Conservation (phyloP, 2,329 filamentous ascomycete genomes). For the Monosporascus sp. region DNA sequence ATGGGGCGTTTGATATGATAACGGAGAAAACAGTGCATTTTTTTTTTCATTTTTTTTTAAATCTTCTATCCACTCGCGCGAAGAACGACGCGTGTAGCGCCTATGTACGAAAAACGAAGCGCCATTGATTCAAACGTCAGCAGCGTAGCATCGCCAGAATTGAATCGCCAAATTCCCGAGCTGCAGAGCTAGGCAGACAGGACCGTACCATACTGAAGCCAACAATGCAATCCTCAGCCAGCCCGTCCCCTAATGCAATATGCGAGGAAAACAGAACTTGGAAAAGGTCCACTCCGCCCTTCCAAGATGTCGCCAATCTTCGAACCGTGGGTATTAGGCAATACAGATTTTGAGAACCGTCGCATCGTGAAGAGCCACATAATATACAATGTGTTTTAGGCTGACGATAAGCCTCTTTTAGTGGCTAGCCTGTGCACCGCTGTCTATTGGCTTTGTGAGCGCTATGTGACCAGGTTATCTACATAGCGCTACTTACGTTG, state of each 20-base stretch:
- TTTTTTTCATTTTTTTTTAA: background rate
- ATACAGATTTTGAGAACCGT: background rate
- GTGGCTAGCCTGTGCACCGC: slow-evolving; percentile 1
- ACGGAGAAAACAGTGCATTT: background rate
- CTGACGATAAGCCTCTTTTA: background rate
- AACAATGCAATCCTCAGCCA: background rate
- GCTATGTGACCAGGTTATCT: background rate
- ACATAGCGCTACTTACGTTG: slow-evolving; percentile 42
- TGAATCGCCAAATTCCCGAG: background rate
- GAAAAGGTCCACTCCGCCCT: background rate
- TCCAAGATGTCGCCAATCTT: background rate
- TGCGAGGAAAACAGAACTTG: background rate
- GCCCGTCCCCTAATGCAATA: background rate
- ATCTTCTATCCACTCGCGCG: background rate
- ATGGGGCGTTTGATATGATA: too few relatives aligned
- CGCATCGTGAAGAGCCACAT: background rate
- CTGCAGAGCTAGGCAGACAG: background rate
- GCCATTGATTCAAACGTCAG: background rate
- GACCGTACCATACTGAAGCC: background rate
- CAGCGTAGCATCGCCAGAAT: background rate
- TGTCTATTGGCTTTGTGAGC: slow-evolving; percentile 1
- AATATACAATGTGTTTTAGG: background rate
- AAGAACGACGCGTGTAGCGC: background rate
- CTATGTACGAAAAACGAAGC: background rate
- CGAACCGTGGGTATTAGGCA: background rate